phyloP scores from a whole-genome alignment of 2,329 filamentous ascomycete species.

The Chaetothyriales sp. region DNA sequence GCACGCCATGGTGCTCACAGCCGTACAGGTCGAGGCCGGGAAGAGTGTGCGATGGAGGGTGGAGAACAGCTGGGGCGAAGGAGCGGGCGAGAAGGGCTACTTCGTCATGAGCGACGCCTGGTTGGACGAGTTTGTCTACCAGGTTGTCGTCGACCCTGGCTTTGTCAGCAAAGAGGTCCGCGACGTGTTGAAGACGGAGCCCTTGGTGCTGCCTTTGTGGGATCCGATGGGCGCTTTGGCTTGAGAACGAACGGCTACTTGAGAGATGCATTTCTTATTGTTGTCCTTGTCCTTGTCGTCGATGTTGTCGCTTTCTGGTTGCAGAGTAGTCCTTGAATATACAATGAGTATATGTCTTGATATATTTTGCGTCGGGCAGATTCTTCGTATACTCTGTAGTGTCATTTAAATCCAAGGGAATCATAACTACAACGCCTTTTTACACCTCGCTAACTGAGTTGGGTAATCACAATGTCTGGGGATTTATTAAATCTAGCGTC shows the following conservation, averaged over 20 bases:
- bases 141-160: conserved; percentile 66
- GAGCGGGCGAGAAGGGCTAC: conserved; percentile 61
- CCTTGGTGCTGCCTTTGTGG: conserved; percentile 61
- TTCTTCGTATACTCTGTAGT: too few relatives aligned
- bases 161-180: conserved; percentile 52
- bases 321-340: too few relatives aligned
- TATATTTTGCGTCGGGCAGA: too few relatives aligned
- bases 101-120: conserved; percentile 77
- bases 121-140: conserved; percentile 73
- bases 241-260: conserved; percentile 22
- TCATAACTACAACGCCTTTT: too few relatives aligned
- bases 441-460: too few relatives aligned
- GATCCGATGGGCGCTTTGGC: conserved; percentile 68
- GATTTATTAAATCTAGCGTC: too few relatives aligned
- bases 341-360: too few relatives aligned
- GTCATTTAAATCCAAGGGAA: too few relatives aligned
- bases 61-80: conserved; percentile 71
- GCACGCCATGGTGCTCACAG: conserved; percentile 83
- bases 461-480: too few relatives aligned
- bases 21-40: conserved; percentile 57
- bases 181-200: conserved; percentile 57
- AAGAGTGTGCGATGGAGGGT: conserved; percentile 67
- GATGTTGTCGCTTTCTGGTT: not conserved
- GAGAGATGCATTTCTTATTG: too few relatives aligned
- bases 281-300: too few relatives aligned